Evolutionary conservation across 768 basidiomycete genomes (phyloP), one percentile per base, ranked within the genome.

Genomic region (Crucibulum laeve): DNA sequence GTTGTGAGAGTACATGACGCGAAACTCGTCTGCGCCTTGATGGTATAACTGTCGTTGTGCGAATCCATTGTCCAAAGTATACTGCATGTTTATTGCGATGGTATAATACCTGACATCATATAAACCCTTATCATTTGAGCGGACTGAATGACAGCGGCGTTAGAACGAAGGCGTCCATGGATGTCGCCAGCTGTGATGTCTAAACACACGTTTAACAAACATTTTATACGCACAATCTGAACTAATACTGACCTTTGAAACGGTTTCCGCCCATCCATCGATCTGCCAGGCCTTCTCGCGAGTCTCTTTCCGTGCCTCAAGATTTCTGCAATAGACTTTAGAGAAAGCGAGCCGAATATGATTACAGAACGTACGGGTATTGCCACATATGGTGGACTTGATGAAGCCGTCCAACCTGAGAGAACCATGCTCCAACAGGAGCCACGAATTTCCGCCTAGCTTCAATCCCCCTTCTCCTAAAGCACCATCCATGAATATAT

Each of bases 341-440:
- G 11, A 22, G 38, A 40, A 13, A 23, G 21, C 5, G 19, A 22
- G 25, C 11, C 19, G 25, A 25, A 24, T 40, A 21, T 32, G 11
- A 21, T n/a, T n/a, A 10, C 4, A 38, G 21, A 47, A 76, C 84
- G 59, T 55, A 91, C 90, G 84, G 83, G 60, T 95, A 95, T 65
- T 97, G 94, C 95, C 95, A 98, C 68, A 97, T 79, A 66, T 97
- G 95, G 60, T 97, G 89, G 5, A 96, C 95, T 52, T 90, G 78
- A 57, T 91, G 86, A 42, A 91, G 70, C 38, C 85, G 76, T 40
- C 90, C 90, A 37, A 90, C 73, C 62, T 91, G 90, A 44, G 87
- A 87, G 65, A 90, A 94, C 89, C 90, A 92, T n/a, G 88, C 87
- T 22, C 89, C 91, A 10, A 90, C 79, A 34, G 89, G 94, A 45